These are phyloP conservation scores for Chlamydomonas incerta DNA, from an alignment of 139 green algal genomes.

Conservation along the genomic window DNA sequence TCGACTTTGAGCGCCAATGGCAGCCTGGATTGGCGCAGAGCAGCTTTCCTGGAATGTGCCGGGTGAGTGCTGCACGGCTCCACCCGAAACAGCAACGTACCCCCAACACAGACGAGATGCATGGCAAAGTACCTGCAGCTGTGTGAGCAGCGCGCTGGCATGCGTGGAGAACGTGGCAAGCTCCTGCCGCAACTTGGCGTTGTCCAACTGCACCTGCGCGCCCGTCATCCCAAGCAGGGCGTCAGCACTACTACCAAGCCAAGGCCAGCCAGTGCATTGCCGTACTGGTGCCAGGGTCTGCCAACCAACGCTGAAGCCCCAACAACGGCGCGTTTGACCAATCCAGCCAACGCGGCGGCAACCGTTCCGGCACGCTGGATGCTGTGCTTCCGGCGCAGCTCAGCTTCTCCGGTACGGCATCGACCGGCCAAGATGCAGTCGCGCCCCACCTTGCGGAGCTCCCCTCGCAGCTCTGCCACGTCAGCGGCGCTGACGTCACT, in stretches of 20 bases:
- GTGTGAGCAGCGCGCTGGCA: constrained; percentile 19
- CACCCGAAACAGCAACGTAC: no score
- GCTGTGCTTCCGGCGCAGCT: no score
- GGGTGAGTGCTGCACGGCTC: no score
- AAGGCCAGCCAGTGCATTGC: neutral
- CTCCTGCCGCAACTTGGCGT: constrained; percentile 39
- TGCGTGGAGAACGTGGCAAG: constrained; percentile 38
- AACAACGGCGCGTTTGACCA: neutral
- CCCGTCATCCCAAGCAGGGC: no score
- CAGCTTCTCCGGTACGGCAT: no score
- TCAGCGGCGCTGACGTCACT: neutral
- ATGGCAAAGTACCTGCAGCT: constrained; percentile 8
- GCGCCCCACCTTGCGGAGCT: constrained; percentile 21
- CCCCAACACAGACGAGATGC: no score
- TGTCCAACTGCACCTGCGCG: constrained; percentile 25
- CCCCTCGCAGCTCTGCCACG: constrained; percentile 1
- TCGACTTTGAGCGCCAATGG: no score
- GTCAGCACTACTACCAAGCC: no score
- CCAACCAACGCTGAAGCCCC: neutral
- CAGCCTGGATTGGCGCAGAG: neutral
- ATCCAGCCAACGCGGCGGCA: no score
- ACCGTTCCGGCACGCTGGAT: no score
- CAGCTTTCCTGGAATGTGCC: neutral
- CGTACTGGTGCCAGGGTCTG: neutral
- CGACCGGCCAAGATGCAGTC: no score